Evolutionary conservation across 2,329 filamentous ascomycete species (phyloP), one percentile per base, ranked within the genome.

Genomic region (Sphaceloma murrayae): DNA sequence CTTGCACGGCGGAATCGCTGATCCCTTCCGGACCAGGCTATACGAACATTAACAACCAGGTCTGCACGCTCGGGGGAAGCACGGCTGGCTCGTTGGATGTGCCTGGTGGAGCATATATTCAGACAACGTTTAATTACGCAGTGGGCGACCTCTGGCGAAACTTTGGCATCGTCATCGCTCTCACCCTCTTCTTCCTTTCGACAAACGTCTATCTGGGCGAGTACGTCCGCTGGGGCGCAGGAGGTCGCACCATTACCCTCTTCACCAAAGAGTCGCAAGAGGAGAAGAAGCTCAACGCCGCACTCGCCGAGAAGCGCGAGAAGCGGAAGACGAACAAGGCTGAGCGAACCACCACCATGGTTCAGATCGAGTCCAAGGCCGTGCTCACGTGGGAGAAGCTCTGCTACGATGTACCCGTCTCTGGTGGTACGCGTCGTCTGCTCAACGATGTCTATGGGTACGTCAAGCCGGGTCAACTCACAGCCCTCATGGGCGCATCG

Each of bases 201-300:
- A 64, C 84, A 46, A 89, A 94, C 51, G 80, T 86, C 29, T 70
- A 85, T 11, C 70, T 89, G 0, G 87, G 85, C 56, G 87, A 94
- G 58, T 68, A 82, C 16, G 70, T 93, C 54, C 83, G 78, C 47
- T 85, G 80, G 52, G 83, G 85, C 31, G 81, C 82, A 59, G 85
- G 82, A 5, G 85, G 86, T n/a, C 86, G 81, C 54, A 75, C 82
- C 1, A 78, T 85, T 17, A 88, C 82, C 22, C 78, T 87, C 43
- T 94, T 83, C 60, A 72, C 75, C 42, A 80, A 77, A 54, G 80
- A 83, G 4, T 75, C 81, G 58, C 72, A 73, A 38, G 82, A 86
- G 55, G 72, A 76, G 4, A 74, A 77, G 52, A 67, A 68, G 14
- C 68, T 87, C 3, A 87, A 87, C 56, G 67, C 73, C 27, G 72